These are phyloP conservation scores for Fusarium cicatricum DNA, from an alignment of 2,329 filamentous ascomycete species.

Conservation along the genomic window DNA sequence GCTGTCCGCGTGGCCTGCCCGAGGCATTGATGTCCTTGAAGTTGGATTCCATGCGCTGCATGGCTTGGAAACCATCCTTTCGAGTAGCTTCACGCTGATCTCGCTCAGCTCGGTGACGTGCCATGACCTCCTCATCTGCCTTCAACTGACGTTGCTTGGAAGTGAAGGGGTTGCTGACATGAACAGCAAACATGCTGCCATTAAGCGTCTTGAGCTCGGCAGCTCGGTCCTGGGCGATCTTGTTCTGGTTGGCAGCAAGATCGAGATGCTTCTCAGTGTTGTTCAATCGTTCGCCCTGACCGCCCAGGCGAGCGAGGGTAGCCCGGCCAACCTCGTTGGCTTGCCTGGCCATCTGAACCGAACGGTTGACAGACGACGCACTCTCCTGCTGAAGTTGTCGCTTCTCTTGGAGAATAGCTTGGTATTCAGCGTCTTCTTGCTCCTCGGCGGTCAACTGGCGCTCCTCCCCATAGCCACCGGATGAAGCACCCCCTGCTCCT, in stretches of 20 bases:
- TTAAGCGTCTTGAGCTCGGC: constrained; percentile 87
- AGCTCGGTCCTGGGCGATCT: constrained; percentile 79
- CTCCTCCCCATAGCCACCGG: constrained; percentile 70
- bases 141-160: constrained; percentile 69
- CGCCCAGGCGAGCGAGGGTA: constrained; percentile 76
- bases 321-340: constrained; percentile 67
- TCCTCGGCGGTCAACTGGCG: constrained; percentile 84
- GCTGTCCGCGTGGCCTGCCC: constrained; percentile 41
- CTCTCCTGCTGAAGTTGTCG: constrained; percentile 82
- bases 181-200: constrained; percentile 88
- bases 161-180: constrained; percentile 81
- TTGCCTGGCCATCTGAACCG: constrained; percentile 54
- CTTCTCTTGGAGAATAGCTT: constrained; percentile 61
- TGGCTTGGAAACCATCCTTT: constrained; percentile 57
- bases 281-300: constrained; percentile 81
- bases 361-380: constrained; percentile 50
- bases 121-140: constrained; percentile 73
- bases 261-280: constrained; percentile 87
- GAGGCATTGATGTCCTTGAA: constrained; percentile 53
- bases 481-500: constrained; percentile 43
- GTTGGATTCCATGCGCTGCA: constrained; percentile 62
- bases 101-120: constrained; percentile 71
- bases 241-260: constrained; percentile 77
- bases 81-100: constrained; percentile 71
- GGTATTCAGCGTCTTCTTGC: constrained; percentile 76